Evolutionary conservation across 805 yeast genomes (phyloP).

Genomic region (Spathaspora arborariae): DNA sequence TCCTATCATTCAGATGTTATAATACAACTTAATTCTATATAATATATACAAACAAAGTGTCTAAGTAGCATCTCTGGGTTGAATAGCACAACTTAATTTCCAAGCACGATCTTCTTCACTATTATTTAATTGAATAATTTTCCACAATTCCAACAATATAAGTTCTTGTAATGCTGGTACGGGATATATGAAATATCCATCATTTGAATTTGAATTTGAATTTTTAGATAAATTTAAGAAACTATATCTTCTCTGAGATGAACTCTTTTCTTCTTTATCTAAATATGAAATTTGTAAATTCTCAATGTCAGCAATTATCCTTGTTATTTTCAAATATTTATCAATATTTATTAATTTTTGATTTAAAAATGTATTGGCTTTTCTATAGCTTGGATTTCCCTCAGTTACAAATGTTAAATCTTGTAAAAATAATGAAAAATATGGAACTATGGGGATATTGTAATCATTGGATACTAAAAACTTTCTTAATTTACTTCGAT

Average conservation of each 20-base stretch:
- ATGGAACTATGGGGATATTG: slow-evolving; percentile 70
- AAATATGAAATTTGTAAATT: slow-evolving; percentile 61
- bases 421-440: slow-evolving; percentile 68
- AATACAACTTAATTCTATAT: neutral
- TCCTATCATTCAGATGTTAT: too few relatives aligned
- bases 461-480: slow-evolving; percentile 47
- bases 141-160: slow-evolving; percentile 66
- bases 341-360: slow-evolving; percentile 68
- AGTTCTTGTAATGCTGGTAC: slow-evolving; percentile 52
- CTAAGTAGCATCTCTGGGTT: slow-evolving; percentile 41
- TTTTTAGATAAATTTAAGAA: slow-evolving; percentile 13
- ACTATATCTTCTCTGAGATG: slow-evolving; percentile 20
- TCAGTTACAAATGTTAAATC: slow-evolving; percentile 80
- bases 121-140: slow-evolving; percentile 56
- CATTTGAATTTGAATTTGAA: neutral
- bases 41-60: neutral
- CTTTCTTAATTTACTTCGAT: slow-evolving; percentile 58
- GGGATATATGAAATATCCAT: slow-evolving; percentile 30
- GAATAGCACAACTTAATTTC: slow-evolving; percentile 62
- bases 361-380: slow-evolving; percentile 52
- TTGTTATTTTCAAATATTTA: slow-evolving; percentile 64
- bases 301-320: slow-evolving; percentile 64
- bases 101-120: slow-evolving; percentile 68
- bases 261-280: slow-evolving; percentile 11
- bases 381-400: slow-evolving; percentile 70